Conservation (phyloP, 2,329 filamentous ascomycete species). For the Rutstroemia sp. region DNA sequence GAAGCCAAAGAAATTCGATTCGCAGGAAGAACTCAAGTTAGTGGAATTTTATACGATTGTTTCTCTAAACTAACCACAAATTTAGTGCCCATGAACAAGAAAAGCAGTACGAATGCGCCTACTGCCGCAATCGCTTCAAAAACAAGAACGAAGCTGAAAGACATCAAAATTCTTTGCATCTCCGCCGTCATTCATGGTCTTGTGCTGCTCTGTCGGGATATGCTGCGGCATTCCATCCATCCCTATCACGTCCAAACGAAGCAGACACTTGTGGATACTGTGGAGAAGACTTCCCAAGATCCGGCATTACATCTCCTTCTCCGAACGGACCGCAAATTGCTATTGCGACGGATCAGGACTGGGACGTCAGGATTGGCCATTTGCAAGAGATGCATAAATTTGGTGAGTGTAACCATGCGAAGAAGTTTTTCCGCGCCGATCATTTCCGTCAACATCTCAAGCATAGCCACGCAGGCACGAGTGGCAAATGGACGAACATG, state of each 20-base stretch:
- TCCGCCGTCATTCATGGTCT: constrained; percentile 92
- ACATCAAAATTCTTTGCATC: constrained; percentile 90
- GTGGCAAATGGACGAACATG: constrained; percentile 98
- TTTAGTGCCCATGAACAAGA: constrained; percentile 79
- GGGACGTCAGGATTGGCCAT: constrained; percentile 81
- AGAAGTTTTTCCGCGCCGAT: constrained; percentile 96
- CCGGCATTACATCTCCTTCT: constrained; percentile 32
- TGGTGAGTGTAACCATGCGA: constrained; percentile 93
- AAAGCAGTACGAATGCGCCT: constrained; percentile 91
- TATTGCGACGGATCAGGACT: constrained; percentile 69
- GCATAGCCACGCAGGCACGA: constrained; percentile 92
- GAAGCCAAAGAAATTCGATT: constrained; percentile 93
- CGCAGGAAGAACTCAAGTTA: constrained; percentile 75
- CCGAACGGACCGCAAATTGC: constrained; percentile 36
- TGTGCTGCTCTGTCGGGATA: constrained; percentile 77
- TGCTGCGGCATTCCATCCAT: constrained; percentile 81
- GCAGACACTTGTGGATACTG: constrained; percentile 90
- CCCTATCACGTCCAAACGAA: constrained; percentile 56
- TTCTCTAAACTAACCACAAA: constrained; percentile 20
- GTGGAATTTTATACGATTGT: constrained; percentile 27
- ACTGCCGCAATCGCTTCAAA: constrained; percentile 93
- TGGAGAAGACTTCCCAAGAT: constrained; percentile 69
- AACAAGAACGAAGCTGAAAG: constrained; percentile 98
- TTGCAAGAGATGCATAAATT: constrained; percentile 92
- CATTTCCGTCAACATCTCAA: constrained; percentile 98